Evolutionary conservation across 1,284 basidiomycete genomes (phyloP), one percentile per base, ranked within the genome.

Genomic region (Cronartium ribicola): DNA sequence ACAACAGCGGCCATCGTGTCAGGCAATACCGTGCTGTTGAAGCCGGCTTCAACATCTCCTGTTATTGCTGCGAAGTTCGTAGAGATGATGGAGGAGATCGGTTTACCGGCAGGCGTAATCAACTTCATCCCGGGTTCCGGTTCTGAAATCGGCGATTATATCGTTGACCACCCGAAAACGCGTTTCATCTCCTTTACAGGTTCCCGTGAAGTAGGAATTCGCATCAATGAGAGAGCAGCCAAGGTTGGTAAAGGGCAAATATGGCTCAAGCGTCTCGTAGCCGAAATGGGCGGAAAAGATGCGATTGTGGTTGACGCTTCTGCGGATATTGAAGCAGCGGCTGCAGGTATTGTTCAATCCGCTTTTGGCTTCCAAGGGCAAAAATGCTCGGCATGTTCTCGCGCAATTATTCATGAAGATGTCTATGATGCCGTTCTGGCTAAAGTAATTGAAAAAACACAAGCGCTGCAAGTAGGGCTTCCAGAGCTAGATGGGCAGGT

Each of bases 261-360:
- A n/a, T 98, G 95, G 95, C 95, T 94, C 84, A 89, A 95, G 81
- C 86, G 95, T 78, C 91, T 98, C 77, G 94, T 98, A 13, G 94
- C 95, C n/a, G 75, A 76, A 78, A 82, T 82, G 79, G 91, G 94
- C 72, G 94, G 95, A 76, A 98, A 98, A 86, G 98, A 98, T 85
- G 98, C 94, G 86, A 94, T 98, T 84, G 79, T 98, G 74, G 85
- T 97, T 66, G 95, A 98, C 83, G 85, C 87, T 70, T 89, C 88
- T 17, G 94, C 94, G 66, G 90, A 96, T 79, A 84, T 94, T 75
- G 86, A 86, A 81, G 92, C 92, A 77, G 92, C 94, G 44, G 95
- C 92, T 68, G 80, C 90, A 67, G 95, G 98, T 84, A 88, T 86
- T 71, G 87, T 98, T 78, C 87, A 96, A 75, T 91, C 86, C 36